phyloP scores from a whole-genome alignment of 441 rosid genomes.

The Corymbia calophylla region DNA sequence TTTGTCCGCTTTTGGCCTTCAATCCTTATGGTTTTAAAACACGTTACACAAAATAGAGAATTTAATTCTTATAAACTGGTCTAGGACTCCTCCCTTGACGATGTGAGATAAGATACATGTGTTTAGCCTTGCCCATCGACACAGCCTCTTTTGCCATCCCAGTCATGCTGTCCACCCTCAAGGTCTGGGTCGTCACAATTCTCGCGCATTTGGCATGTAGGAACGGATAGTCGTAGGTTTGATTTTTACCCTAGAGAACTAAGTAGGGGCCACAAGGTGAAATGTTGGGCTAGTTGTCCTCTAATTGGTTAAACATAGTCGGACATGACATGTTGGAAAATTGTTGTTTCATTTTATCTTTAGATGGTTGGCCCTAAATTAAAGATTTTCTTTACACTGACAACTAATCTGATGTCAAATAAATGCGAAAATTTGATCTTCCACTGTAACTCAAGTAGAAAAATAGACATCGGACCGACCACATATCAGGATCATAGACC shows the following conservation, averaged over 20 bases:
- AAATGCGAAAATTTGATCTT: background rate
- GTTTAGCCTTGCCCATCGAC: no score
- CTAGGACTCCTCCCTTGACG: no score
- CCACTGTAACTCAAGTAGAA: background rate
- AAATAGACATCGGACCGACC: background rate
- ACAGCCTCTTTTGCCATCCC: no score
- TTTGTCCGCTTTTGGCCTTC: no score
- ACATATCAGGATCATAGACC: background rate
- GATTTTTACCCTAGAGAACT: background rate
- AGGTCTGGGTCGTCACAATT: no score
- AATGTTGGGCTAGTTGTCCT: background rate
- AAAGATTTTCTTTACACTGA: background rate
- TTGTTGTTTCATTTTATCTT: background rate
- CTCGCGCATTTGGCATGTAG: background rate
- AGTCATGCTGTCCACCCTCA: no score
- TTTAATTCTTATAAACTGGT: no score
- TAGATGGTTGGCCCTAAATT: background rate
- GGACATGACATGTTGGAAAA: background rate
- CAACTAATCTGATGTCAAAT: background rate
- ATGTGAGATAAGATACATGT: no score
- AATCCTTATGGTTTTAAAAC: no score
- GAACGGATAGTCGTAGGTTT: background rate
- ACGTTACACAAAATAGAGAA: no score
- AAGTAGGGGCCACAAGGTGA: background rate
- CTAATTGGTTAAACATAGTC: background rate